Conservation (phyloP, 345 rosid species). For the Lagerstroemia speciosa region DNA sequence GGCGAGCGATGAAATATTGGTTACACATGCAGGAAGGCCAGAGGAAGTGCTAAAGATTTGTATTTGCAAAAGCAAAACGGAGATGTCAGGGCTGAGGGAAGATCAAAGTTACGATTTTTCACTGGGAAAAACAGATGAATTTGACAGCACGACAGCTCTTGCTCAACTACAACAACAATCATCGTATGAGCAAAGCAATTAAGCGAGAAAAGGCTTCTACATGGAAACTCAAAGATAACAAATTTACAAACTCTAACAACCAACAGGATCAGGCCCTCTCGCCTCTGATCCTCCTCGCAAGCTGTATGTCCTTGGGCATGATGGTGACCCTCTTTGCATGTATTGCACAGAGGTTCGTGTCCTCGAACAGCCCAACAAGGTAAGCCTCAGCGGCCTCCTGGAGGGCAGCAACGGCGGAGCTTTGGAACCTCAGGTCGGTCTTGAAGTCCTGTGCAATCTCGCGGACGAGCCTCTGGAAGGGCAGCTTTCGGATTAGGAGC, state of each 20-base stretch:
- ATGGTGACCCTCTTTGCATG: constrained; percentile 1
- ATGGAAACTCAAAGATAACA: background rate
- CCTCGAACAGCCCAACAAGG: constrained; percentile 2
- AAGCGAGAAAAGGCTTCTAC: too few relatives aligned
- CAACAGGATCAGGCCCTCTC: background rate
- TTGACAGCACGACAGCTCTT: too few relatives aligned
- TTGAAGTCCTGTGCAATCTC: constrained; percentile 3
- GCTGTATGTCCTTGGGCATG: constrained; percentile 1
- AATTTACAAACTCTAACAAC: background rate
- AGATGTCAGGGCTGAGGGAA: too few relatives aligned
- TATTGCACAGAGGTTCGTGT: background rate
- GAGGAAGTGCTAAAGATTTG: too few relatives aligned
- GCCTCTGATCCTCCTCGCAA: background rate
- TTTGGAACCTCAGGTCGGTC: constrained; percentile 4
- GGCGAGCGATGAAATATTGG: too few relatives aligned
- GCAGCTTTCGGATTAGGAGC: constrained; percentile 3
- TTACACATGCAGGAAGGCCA: too few relatives aligned
- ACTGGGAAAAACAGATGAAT: too few relatives aligned
- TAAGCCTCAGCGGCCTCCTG: constrained; percentile 3
- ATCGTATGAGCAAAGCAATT: too few relatives aligned
- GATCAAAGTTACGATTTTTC: too few relatives aligned
- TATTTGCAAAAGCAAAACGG: too few relatives aligned
- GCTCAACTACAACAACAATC: too few relatives aligned
- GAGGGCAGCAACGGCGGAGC: background rate
- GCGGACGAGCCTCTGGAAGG: constrained; percentile 4